phyloP scores from a whole-genome alignment of 75 land plant species.

The Chamaecyparis obtusa region DNA sequence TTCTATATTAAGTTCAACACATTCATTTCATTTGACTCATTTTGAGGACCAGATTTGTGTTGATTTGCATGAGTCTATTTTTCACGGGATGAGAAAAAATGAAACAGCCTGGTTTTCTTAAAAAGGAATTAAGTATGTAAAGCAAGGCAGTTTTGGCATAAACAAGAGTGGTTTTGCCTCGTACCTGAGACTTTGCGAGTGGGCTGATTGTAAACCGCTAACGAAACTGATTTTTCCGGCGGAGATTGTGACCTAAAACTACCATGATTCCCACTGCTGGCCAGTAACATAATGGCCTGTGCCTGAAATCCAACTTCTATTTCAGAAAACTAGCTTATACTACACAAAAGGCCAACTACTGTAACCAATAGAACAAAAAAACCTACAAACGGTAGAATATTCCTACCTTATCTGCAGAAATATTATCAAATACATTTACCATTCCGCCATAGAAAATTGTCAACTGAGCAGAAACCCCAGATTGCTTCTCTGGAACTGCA shows the following conservation, averaged over 20 bases:
- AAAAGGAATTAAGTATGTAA: too few species aligned
- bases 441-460: constrained; percentile 59
- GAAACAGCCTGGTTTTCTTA: too few species aligned
- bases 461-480: constrained; percentile 22
- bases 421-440: constrained; percentile 50
- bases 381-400: not conserved
- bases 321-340: too few species aligned
- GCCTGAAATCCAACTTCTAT: constrained; percentile 27
- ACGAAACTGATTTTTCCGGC: not conserved
- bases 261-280: constrained; percentile 23
- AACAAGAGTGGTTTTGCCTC: not conserved
- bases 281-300: constrained; percentile 73
- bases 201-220: not conserved
- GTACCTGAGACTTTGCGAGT: not conserved
- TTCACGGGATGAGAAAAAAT: too few species aligned
- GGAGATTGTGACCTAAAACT: not conserved
- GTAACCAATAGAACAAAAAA: too few species aligned
- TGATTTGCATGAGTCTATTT: too few species aligned
- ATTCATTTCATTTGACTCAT: too few species aligned
- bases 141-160: not conserved
- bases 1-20: too few species aligned
- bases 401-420: constrained; percentile 44
- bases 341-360: too few species aligned
- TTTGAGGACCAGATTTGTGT: too few species aligned
- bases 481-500: not conserved